Percentiles rank a stretch among this genome's conserved stretches.
These are phyloP conservation scores for Trichoderma asperelloides DNA, from an alignment of 495 filamentous ascomycete species.

Conservation along the genomic window DNA sequence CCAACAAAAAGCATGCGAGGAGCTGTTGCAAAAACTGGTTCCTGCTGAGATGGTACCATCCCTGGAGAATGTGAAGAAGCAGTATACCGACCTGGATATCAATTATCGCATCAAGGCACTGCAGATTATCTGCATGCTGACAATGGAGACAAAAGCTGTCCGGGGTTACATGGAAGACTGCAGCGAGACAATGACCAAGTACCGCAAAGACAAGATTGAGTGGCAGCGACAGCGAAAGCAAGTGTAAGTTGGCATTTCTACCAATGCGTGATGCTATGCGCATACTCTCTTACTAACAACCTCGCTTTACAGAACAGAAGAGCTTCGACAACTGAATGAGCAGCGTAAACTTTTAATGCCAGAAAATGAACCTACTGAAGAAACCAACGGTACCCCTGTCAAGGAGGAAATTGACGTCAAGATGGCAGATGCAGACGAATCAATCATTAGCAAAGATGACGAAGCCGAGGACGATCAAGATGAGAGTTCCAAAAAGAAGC, in stretches of 20 bases:
- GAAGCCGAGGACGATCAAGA: constrained; percentile 27
- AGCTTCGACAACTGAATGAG: constrained; percentile 71
- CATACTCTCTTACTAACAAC: constrained; percentile 1
- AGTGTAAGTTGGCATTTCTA: constrained; percentile 50
- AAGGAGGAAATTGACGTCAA: constrained; percentile 50
- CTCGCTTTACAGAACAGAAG: constrained; percentile 54
- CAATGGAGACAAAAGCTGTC: constrained; percentile 75
- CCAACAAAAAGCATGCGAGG: constrained; percentile 62
- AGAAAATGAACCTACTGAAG: constrained; percentile 62
- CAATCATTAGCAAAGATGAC: constrained; percentile 52
- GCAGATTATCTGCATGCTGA: constrained; percentile 80
- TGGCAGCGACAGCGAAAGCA: constrained; percentile 74
- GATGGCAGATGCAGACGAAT: constrained; percentile 52
- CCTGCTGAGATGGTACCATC: constrained; percentile 67
- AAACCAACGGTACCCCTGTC: constrained; percentile 33
- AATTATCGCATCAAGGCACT: constrained; percentile 74
- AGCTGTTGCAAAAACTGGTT: constrained; percentile 67
- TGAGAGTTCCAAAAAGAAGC: constrained; percentile 24
- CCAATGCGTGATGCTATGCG: too few relatives aligned
- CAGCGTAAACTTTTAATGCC: constrained; percentile 80
- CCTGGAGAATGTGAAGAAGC: constrained; percentile 56
- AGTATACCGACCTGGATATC: constrained; percentile 68
- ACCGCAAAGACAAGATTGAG: constrained; percentile 92
- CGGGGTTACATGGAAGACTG: constrained; percentile 85
- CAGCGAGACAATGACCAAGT: constrained; percentile 81